Base-by-base conservation (phyloP, 164 flowering plant genomes). In the Cinnamomum chago region DNA sequence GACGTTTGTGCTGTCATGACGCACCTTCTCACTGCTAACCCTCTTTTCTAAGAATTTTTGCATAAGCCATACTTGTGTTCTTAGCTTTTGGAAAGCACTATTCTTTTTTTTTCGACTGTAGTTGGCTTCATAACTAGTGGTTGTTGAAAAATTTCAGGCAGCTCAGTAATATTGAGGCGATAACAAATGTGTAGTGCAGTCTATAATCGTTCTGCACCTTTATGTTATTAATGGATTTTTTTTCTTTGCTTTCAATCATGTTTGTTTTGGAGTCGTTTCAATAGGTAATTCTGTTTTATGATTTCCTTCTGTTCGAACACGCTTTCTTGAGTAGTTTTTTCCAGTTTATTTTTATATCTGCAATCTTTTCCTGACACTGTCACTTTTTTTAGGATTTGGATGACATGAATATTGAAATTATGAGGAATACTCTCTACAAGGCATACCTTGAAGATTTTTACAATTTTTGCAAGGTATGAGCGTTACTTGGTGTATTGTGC, bases 371-470 rank as follows among this genome's bases (percentile, higher is more conserved):
- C 62, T 71, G 73, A 15, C 14, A 17, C 33, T 66, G 68, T 71
- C 27, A 35, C 25, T 25, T 65, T 79, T 51, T 76, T 55, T 80
- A 95, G 99, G 99, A 96, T 79, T 85, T 96, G 90, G 99, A 96
- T 86, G 99, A 96, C 78, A 96, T 96, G 99, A 94, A 96, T 79
- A 96, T 96, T 77, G 99, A 96, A 76, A 96, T 96, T 65, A 96
- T 96, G 99, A 88, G 98, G 84, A 96, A 96, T 79, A 96, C 99
- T 67, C 97, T 96, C 68, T 96, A 94, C 86, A 94, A 96, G 88
- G 98, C 99, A 71, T 96, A 96, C 82, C 95, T 95, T 50, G 98
- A 95, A 80, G 99, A 95, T 66, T 95, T 95, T 77, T 93, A 95
- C 84, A 85, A 81, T 82, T 95, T 95, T 77, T 93, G 99, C 71